Evolutionary conservation across 441 rosid species (phyloP), one percentile per base, ranked within the genome.

Genomic region (Flueggea neowawraea): DNA sequence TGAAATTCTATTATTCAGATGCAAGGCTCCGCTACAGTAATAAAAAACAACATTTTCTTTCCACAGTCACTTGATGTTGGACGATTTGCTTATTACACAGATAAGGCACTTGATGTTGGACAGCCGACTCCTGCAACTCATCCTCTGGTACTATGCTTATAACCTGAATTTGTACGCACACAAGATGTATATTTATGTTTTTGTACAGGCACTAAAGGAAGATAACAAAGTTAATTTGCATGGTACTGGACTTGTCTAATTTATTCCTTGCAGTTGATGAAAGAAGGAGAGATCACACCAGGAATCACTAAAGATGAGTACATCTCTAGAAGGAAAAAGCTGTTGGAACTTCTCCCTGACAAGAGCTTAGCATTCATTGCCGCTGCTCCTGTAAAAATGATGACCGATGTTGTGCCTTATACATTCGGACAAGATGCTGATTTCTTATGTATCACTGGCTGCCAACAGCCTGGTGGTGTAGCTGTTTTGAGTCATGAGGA

Each of bases 341-440:
- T 95, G 65, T 55, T 87, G 74, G 97, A 86, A 49, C 83, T 91
- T 70, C 97, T 91, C 47, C 98, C 99, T 0, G 77, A 81, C 32
- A 78, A 86, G 47, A 72, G 97, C 68, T 78, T 95, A 75, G 96
- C 97, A 52, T 79, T 95, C 55, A 66, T 91, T 61, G 88, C 97
- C 55, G 81, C 99, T 52, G 93, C 96, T 16, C 97, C 98, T 1
- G 75, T 87, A 63, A 89, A 95, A 85, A 89, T 88, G 99, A 95
- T 95, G 98, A 95, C 92, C 4, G 91, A 92, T 66, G 97, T 89
- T 62, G 99, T 95, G 39, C 99, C 97, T 3, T 95, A 95, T 69
- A 84, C 94, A 48, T 89, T 81, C 68, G 81, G 97, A 55, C 99
- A 84, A 77, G 96, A 95, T 66, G 89, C 98, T 66, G 87, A 89